Evolutionary conservation across 495 filamentous ascomycete species (phyloP), one percentile per base, ranked within the genome.

Genomic region (Copromyces sp.): DNA sequence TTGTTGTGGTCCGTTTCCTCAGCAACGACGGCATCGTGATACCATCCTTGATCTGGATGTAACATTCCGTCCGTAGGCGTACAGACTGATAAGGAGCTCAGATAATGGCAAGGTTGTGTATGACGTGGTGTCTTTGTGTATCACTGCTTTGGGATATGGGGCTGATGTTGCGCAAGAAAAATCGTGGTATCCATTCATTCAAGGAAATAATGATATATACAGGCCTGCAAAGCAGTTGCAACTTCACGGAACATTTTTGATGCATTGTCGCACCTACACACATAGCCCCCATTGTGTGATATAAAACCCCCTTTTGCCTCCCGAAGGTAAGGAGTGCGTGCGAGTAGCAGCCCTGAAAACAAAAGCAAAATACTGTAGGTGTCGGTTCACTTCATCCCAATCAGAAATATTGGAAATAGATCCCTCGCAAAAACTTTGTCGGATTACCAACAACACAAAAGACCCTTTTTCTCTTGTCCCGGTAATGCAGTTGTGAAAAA

Each of bases 101-200:
- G 24, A 61, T 32, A 61, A 14, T 4, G 24, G 14, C 38, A 69
- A 69, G 9, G 16, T 68, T 24, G 14, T 39, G 29, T 68, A 61
- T 35, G 29, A 24, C 20, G 65, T 68, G n/a, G 7, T 35, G 40
- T 20, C 16, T n/a, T 8, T 29, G 29, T n/a, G 20, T n/a, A 9
- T 61, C 39, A 12, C 32, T 12, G 29, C 1, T 20, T n/a, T 32
- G 47, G 39, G 4, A 71, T n/a, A 38, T 40, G 20, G 20, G 35
- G 37, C 71, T 17, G 29, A 41, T 29, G 41, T n/a, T 68, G 39
- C 32, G 16, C 24, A 35, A n/a, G 40, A 41, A 73, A 75, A 70
- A 24, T 68, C 68, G 73, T 78, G 75, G 76, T 78, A 78, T 78
- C 75, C 73, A 72, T 72, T 72, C 70, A 35, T 45, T 65, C 61